phyloP scores from a whole-genome alignment of 768 basidiomycete species.

The Thelephora ganbajun region DNA sequence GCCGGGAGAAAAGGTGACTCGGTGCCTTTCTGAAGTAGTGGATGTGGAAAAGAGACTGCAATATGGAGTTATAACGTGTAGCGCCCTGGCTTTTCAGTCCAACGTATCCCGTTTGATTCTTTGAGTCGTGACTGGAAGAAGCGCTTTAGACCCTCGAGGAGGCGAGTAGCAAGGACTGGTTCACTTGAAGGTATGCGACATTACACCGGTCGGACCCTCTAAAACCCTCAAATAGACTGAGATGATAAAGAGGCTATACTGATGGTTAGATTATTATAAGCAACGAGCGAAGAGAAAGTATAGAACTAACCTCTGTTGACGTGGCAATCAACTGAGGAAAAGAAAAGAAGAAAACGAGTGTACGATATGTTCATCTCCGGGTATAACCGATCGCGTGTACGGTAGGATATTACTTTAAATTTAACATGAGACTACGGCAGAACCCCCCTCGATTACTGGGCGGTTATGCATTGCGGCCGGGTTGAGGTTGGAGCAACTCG shows the following conservation, averaged over 20 bases:
- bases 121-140: conserved; percentile 82
- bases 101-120: conserved; percentile 97
- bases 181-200: conserved; percentile 99
- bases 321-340: no score
- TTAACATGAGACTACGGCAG: conserved; percentile 86
- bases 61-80: conserved; percentile 96
- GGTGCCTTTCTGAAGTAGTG: conserved; percentile 81
- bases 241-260: no score
- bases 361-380: no score
- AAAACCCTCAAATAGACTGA: conserved; percentile 96
- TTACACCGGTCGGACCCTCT: conserved; percentile 94
- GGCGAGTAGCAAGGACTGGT: conserved; percentile 11
- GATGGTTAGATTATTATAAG: no score
- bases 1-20: conserved; percentile 3
- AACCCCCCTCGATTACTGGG: conserved; percentile 92
- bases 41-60: conserved; percentile 93
- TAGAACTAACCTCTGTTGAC: no score
- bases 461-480: conserved; percentile 68
- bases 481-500: conserved; percentile 77
- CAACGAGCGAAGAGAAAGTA: no score
- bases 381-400: no score
- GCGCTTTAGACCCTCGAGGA: neutral
- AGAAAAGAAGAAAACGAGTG: no score
- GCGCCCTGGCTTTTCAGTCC: conserved; percentile 99
- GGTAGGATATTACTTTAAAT: no score